Evolutionary conservation across 2,329 filamentous ascomycete species (phyloP), one percentile per base, ranked within the genome.

Genomic region (Dactylonectria estremocensis): DNA sequence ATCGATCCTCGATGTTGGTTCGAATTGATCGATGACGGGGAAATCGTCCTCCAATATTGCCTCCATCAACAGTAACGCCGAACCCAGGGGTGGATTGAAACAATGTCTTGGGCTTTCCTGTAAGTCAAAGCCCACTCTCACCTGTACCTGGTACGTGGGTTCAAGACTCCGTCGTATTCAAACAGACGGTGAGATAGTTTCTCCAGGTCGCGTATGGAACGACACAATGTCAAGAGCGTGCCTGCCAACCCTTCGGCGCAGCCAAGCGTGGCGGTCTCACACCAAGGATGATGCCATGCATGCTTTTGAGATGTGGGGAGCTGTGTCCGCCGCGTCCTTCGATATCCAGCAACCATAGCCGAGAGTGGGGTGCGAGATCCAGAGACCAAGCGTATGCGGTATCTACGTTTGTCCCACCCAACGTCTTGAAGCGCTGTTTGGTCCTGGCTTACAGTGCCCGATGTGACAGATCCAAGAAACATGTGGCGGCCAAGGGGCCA

Each of bases 341-440:
- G 62, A 69, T 60, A 58, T 67, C 55, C 64, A 74, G 72, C 68
- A 76, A 71, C 64, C 71, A 64, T 74, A 76, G 68, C 74, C 74
- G 74, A 76, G 69, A 64, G 62, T 53, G 50, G 60, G 66, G 40
- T 54, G 70, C 58, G 60, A 53, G 70, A 68, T 71, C 66, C 52
- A 68, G 46, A 60, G 49, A 58, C 33, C 46, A 48, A 18, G 56
- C 22, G 63, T 66, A 60, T 72, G 62, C 65, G 54, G 67, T 52
- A 68, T 52, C 35, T 53, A 13, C 58, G 55, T 37, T 69, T 65
- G 55, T 62, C 72, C 56, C 40, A 66, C 55, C 28, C 64, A 28
- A 57, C 45, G 63, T 48, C 55, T 66, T 62, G 59, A 48, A 49
- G 57, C 65, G 60, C 60, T 54, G 61, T 56, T 61, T 70, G 60